Percentiles rank a stretch among this genome's conserved stretches.
Conservation (phyloP, 1,139 yeast genomes). For the Diutina catenulata region DNA sequence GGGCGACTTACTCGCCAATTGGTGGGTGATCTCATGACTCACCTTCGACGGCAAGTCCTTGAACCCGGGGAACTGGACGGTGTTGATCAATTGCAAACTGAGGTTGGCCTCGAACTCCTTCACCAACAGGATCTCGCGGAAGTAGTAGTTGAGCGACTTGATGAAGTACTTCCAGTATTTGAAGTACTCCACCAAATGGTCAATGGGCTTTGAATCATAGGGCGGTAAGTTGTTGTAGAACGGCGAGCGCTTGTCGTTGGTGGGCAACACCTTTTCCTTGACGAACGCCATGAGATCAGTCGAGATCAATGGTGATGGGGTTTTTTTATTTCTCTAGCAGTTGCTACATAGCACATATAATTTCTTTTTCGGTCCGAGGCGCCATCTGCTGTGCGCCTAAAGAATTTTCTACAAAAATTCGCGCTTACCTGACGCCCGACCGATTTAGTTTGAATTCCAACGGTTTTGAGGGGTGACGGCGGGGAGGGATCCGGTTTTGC, state of each 20-base stretch:
- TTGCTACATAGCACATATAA: too few relatives aligned
- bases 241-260: constrained; percentile 26
- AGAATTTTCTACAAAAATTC: too few relatives aligned
- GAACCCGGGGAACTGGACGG: constrained; percentile 46
- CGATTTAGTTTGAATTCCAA: too few relatives aligned
- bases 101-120: constrained; percentile 61
- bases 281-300: background rate
- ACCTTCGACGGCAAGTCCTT: constrained; percentile 19
- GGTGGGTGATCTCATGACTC: constrained; percentile 1
- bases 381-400: too few relatives aligned
- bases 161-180: constrained; percentile 62
- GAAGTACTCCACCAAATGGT: constrained; percentile 43
- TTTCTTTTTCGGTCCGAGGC: too few relatives aligned
- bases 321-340: too few relatives aligned
- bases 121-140: constrained; percentile 50
- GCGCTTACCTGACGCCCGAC: too few relatives aligned
- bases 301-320: too few relatives aligned
- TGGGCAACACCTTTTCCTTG: constrained; percentile 25
- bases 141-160: constrained; percentile 48
- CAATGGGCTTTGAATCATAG: constrained; percentile 34
- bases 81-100: constrained; percentile 47
- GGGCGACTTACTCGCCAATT: constrained; percentile 2
- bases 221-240: constrained; percentile 29
- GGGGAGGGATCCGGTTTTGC: too few relatives aligned
- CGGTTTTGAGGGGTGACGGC: too few relatives aligned